phyloP scores from a whole-genome alignment of 441 rosid genomes.

The Erysimum pusillum region DNA sequence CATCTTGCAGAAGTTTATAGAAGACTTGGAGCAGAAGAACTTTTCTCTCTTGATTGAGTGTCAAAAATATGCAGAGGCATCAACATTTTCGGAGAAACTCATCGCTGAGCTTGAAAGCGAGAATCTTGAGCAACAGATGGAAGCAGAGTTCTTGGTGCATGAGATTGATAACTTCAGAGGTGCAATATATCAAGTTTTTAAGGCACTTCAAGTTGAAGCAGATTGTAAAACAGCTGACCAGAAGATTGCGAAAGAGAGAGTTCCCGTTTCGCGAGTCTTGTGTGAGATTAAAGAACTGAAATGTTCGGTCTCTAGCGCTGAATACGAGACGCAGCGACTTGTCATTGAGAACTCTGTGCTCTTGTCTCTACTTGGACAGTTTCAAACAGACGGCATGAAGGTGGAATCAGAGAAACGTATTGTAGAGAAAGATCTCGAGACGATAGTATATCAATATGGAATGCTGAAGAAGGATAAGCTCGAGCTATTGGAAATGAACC shows the following conservation, averaged over 20 bases:
- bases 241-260: constrained; percentile 50
- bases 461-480: constrained; percentile 57
- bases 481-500: constrained; percentile 71
- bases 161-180: constrained; percentile 70
- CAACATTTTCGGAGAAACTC: constrained; percentile 67
- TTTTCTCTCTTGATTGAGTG: constrained; percentile 70
- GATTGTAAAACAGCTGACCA: constrained; percentile 43
- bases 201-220: constrained; percentile 62
- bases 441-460: constrained; percentile 46
- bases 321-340: constrained; percentile 65
- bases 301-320: constrained; percentile 54
- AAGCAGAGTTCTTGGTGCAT: constrained; percentile 72
- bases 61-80: constrained; percentile 68
- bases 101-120: constrained; percentile 73
- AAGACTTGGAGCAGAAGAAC: constrained; percentile 77
- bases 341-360: constrained; percentile 74
- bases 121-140: constrained; percentile 85
- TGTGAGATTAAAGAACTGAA: constrained; percentile 56
- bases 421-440: constrained; percentile 54
- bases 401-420: constrained; percentile 54
- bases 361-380: constrained; percentile 57
- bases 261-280: constrained; percentile 60
- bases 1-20: constrained; percentile 72
- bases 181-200: constrained; percentile 64
- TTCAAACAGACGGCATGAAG: constrained; percentile 58